Evolutionary conservation across 306 rosid genomes (phyloP).

Genomic region (Hippophae rhamnoides): DNA sequence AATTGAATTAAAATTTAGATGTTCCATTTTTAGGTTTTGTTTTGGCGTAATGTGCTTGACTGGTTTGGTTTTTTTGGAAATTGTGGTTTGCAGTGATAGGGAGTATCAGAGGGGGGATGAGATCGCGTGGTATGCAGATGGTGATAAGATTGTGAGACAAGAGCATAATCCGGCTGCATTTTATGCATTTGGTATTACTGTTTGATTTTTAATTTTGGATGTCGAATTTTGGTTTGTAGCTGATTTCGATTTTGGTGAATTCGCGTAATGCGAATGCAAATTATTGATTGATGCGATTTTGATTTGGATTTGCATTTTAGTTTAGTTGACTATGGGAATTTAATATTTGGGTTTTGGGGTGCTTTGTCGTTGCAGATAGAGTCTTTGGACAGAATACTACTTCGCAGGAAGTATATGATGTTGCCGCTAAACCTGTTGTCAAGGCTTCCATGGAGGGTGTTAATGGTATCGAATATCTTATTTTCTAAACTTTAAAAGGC

Average conservation of each 20-base stretch:
- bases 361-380: constrained; percentile 60
- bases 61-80: constrained; percentile 16
- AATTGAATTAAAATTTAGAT: constrained; percentile 15
- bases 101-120: constrained; percentile 93
- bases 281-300: constrained; percentile 8
- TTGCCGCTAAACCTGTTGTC: constrained; percentile 93
- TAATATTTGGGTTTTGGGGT: constrained; percentile 25
- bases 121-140: constrained; percentile 93
- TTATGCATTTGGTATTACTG: constrained; percentile 76
- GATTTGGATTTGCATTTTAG: constrained; percentile 7
- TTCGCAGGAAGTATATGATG: constrained; percentile 86
- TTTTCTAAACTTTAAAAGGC: neutral
- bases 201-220: no score
- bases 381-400: constrained; percentile 85
- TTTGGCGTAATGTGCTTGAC: constrained; percentile 24
- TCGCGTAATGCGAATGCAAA: no score
- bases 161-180: constrained; percentile 84
- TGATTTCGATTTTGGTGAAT: no score
- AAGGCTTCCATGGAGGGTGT: constrained; percentile 98
- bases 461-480: constrained; percentile 47
- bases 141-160: constrained; percentile 84
- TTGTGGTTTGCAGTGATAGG: constrained; percentile 73
- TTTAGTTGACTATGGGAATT: constrained; percentile 8
- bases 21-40: constrained; percentile 19
- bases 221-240: no score